phyloP scores from a whole-genome alignment of 306 rosid species.

The Crotalaria pallida region DNA sequence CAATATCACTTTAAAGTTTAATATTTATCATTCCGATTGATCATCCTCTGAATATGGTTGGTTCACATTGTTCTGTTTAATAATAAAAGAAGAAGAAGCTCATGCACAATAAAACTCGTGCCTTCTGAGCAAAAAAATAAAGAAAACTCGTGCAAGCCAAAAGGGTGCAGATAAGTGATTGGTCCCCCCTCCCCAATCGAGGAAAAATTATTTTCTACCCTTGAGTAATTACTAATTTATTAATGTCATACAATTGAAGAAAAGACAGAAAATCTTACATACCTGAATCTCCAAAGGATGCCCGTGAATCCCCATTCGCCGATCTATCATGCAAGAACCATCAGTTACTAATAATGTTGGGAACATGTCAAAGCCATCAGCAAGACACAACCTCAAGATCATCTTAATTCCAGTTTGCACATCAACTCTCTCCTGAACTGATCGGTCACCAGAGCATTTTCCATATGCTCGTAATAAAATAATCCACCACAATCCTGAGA shows the following conservation, averaged over 20 bases:
- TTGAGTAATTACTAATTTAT: background rate
- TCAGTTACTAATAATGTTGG: conserved; percentile 81
- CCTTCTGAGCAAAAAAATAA: no score
- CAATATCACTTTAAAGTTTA: background rate
- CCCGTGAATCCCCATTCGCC: conserved; percentile 93
- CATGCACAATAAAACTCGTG: background rate
- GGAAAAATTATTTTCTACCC: conserved; percentile 7
- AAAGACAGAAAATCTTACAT: conserved; percentile 9
- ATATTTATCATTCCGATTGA: background rate
- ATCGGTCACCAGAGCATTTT: conserved; percentile 68
- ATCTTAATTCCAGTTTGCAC: conserved; percentile 90
- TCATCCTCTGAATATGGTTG: background rate
- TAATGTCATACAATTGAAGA: background rate
- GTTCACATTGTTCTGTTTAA: background rate
- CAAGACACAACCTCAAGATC: conserved; percentile 77
- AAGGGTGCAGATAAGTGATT: background rate
- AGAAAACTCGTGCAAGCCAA: no score
- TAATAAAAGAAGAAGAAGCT: conserved; percentile 6
- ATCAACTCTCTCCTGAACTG: conserved; percentile 90
- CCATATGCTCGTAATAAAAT: conserved; percentile 84
- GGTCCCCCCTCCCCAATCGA: background rate
- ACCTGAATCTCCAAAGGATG: conserved; percentile 93
- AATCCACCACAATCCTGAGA: conserved; percentile 90
- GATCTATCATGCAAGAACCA: conserved; percentile 93
- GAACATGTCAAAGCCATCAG: conserved; percentile 93